Percentiles rank a stretch among this genome's conserved stretches.
Evolutionary conservation across 352 stramenopile species (phyloP).

Genomic region (Pythium pyrilobum): DNA sequence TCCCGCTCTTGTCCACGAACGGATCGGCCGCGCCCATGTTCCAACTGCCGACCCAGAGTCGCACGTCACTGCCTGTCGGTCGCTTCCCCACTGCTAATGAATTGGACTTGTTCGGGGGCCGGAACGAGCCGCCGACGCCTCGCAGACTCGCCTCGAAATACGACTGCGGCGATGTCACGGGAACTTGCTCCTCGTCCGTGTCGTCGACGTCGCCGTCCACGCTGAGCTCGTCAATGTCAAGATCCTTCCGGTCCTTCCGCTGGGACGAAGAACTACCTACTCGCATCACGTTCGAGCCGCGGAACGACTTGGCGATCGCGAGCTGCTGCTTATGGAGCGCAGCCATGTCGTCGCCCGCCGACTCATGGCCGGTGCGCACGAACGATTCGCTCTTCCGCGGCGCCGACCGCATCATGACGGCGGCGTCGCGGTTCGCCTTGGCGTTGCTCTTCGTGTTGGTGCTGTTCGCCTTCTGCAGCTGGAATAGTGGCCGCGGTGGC

Average conservation of each 20-base stretch:
- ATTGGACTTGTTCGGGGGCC: slow-evolving; percentile 11
- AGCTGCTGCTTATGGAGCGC: slow-evolving; percentile 35
- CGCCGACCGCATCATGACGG: slow-evolving; percentile 22
- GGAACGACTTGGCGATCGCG: slow-evolving; percentile 33
- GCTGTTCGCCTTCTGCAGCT: slow-evolving; percentile 29
- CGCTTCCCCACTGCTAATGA: slow-evolving; percentile 22
- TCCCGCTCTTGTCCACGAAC: slow-evolving; percentile 61
- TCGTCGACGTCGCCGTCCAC: slow-evolving; percentile 9
- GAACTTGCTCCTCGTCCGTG: slow-evolving; percentile 12
- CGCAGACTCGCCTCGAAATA: slow-evolving; percentile 54
- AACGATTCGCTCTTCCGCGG: slow-evolving; percentile 52
- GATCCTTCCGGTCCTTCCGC: slow-evolving; percentile 21
- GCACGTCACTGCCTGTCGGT: slow-evolving; percentile 40
- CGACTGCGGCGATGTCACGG: slow-evolving; percentile 57
- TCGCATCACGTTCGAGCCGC: slow-evolving; percentile 15
- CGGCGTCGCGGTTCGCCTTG: slow-evolving; percentile 22
- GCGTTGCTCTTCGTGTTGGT: slow-evolving; percentile 33
- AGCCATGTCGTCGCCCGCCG: slow-evolving; percentile 22
- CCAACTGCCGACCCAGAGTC: slow-evolving; percentile 83
- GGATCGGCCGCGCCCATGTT: slow-evolving; percentile 83
- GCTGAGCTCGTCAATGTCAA: slow-evolving; percentile 33
- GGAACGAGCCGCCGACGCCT: slow-evolving; percentile 31
- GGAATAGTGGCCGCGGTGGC: slow-evolving; percentile 1
- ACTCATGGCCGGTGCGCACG: slow-evolving; percentile 21
- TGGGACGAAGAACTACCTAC: slow-evolving; percentile 15